These are phyloP conservation scores for Discostella stelligera DNA, from an alignment of 352 stramenopile species.

Conservation along the genomic window DNA sequence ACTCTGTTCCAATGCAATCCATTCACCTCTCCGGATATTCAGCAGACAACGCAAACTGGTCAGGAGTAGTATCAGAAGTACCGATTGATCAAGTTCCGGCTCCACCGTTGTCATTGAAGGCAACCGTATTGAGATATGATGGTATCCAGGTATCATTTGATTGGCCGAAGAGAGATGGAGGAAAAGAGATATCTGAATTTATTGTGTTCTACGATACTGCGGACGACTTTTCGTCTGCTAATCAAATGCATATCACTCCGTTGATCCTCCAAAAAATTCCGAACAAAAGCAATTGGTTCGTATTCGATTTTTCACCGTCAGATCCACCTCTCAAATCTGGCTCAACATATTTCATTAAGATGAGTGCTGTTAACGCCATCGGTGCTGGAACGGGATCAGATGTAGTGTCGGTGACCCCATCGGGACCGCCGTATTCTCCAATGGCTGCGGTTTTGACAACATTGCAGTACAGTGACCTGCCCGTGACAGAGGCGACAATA, in stretches of 20 bases:
- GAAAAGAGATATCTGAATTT: slow-evolving; percentile 53
- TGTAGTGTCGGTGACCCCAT: slow-evolving; percentile 26
- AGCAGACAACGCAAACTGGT: slow-evolving; percentile 91
- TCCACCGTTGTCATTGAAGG: slow-evolving; percentile 75
- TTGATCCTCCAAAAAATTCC: slow-evolving; percentile 28
- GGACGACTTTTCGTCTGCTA: slow-evolving; percentile 40
- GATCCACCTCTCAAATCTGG: slow-evolving; percentile 40
- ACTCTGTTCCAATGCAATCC: slow-evolving; percentile 87
- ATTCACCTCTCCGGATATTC: slow-evolving; percentile 84
- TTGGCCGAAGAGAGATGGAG: slow-evolving; percentile 57
- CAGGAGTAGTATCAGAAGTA: slow-evolving; percentile 78
- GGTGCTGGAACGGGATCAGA: slow-evolving; percentile 30
- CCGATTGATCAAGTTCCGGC: slow-evolving; percentile 86
- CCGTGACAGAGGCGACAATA: slow-evolving; percentile 58
- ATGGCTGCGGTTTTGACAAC: slow-evolving; percentile 35
- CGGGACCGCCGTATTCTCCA: slow-evolving; percentile 43
- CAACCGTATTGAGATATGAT: slow-evolving; percentile 42
- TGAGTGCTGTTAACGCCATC: slow-evolving; percentile 47
- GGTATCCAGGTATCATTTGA: slow-evolving; percentile 54
- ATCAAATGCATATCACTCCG: slow-evolving; percentile 26
- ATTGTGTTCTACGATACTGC: slow-evolving; percentile 47
- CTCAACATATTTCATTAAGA: slow-evolving; percentile 43
- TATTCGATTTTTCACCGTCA: slow-evolving; percentile 54
- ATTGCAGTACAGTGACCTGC: slow-evolving; percentile 26
- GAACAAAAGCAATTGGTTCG: slow-evolving; percentile 42